Percentiles rank a stretch among this genome's conserved stretches.
These are phyloP conservation scores for Aspergillus novofumigatus DNA, from an alignment of 2,329 filamentous ascomycete species.

Conservation along the genomic window DNA sequence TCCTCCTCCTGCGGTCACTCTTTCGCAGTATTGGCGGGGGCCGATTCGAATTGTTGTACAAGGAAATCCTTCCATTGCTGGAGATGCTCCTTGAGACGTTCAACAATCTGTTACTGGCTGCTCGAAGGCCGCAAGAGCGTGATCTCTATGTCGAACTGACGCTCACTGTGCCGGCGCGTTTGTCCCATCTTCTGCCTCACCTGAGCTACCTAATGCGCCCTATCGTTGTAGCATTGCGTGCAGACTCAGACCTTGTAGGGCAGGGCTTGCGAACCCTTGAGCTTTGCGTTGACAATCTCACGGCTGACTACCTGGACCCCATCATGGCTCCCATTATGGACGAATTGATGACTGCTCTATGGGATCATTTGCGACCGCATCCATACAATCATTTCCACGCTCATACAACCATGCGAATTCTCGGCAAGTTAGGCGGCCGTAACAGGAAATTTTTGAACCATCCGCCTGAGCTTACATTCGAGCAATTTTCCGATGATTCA, in stretches of 20 bases:
- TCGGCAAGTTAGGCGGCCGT: conserved; percentile 91
- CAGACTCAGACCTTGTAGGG: conserved; percentile 87
- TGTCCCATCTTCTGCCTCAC: conserved; percentile 93
- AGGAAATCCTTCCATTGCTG: conserved; percentile 90
- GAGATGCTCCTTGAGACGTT: conserved; percentile 98
- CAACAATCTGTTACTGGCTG: conserved; percentile 88
- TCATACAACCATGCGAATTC: conserved; percentile 94
- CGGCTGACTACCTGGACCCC: conserved; percentile 93
- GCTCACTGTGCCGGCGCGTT: conserved; percentile 85
- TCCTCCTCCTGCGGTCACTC: conserved; percentile 82
- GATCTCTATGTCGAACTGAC: conserved; percentile 97
- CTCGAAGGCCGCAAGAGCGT: conserved; percentile 81
- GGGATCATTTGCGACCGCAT: conserved; percentile 88
- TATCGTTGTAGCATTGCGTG: conserved; percentile 88
- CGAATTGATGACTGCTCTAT: conserved; percentile 95
- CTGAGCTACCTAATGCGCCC: conserved; percentile 96
- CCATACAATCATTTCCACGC: conserved; percentile 97
- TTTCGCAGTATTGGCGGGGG: conserved; percentile 97
- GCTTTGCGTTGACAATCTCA: conserved; percentile 95
- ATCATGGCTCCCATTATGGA: conserved; percentile 99
- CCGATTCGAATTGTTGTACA: conserved; percentile 96
- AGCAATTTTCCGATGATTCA: conserved; percentile 80
- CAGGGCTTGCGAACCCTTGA: conserved; percentile 92
- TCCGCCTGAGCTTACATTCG: conserved; percentile 76
- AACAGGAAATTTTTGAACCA: conserved; percentile 95